A percentile compares a stretch with the other conserved stretches of the same genome.
phyloP scores from a whole-genome alignment of 2,329 filamentous ascomycete species.

The Neoarthrinium moseri region DNA sequence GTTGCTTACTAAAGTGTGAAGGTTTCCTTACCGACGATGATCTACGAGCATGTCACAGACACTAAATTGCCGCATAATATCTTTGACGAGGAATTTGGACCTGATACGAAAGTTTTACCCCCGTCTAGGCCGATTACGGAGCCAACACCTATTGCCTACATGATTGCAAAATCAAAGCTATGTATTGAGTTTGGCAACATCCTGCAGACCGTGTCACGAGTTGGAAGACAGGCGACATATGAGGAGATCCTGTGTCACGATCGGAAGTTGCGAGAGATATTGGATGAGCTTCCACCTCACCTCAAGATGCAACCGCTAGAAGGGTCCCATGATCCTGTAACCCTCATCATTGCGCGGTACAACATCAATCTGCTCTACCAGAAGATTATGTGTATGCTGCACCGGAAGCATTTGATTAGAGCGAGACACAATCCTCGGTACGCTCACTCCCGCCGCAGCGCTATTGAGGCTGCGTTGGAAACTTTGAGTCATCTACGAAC shows the following conservation, averaged over 20 bases:
- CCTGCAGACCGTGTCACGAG: conserved; percentile 60
- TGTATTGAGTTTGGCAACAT: conserved; percentile 70
- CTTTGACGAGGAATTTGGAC: conserved; percentile 77
- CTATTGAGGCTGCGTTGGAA: conserved; percentile 82
- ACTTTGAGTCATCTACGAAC: conserved; percentile 76
- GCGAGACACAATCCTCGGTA: conserved; percentile 79
- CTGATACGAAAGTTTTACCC: conserved; percentile 66
- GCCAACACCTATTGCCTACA: conserved; percentile 74
- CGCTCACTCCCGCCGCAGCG: conserved; percentile 77
- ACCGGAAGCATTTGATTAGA: conserved; percentile 80
- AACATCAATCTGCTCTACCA: conserved; percentile 83
- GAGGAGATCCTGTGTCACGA: conserved; percentile 66
- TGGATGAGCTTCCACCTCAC: conserved; percentile 73
- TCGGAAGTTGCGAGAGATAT: conserved; percentile 57
- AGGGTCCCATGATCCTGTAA: conserved; percentile 76
- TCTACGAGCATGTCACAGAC: conserved; percentile 73
- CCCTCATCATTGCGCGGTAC: conserved; percentile 81
- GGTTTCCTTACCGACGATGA: conserved; percentile 65
- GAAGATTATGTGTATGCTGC: conserved; percentile 85
- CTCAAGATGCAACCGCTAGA: conserved; percentile 74
- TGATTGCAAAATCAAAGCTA: conserved; percentile 72
- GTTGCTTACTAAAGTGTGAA: conserved; percentile 14
- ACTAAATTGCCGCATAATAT: conserved; percentile 74
- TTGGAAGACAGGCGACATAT: conserved; percentile 56
- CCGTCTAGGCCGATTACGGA: conserved; percentile 66